phyloP scores from a whole-genome alignment of 768 basidiomycete species.

The Baorangia bicolor region DNA sequence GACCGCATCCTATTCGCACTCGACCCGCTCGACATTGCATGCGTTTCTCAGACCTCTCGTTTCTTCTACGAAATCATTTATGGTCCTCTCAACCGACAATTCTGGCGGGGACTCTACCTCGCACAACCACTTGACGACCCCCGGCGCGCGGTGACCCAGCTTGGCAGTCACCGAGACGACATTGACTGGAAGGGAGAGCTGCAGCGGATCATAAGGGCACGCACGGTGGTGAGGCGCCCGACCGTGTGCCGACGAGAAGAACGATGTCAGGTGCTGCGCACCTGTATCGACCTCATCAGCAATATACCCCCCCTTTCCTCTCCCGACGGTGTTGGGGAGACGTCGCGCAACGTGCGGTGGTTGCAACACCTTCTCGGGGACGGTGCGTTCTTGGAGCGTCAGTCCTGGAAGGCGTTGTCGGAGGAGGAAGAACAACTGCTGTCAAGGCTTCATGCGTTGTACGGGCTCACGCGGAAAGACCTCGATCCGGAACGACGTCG shows the following conservation, averaged over 20 bases:
- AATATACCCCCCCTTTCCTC: slow-evolving; percentile 39
- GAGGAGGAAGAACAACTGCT: slow-evolving; percentile 46
- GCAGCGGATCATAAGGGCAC: slow-evolving; percentile 54
- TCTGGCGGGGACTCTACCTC: slow-evolving; percentile 72
- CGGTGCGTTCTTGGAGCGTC: slow-evolving; percentile 45
- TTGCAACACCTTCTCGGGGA: slow-evolving; percentile 42
- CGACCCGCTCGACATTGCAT: slow-evolving; percentile 61
- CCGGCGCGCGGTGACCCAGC: slow-evolving; percentile 42
- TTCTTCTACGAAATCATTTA: slow-evolving; percentile 47
- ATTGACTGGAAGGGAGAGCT: slow-evolving; percentile 56
- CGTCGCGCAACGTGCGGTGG: slow-evolving; percentile 56
- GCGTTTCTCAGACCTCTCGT: slow-evolving; percentile 50
- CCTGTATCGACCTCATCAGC: slow-evolving; percentile 50
- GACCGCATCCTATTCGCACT: slow-evolving; percentile 55
- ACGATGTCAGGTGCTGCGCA: slow-evolving; percentile 41
- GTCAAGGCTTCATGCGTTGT: slow-evolving; percentile 53
- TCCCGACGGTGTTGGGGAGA: slow-evolving; percentile 22
- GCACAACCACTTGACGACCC: slow-evolving; percentile 64
- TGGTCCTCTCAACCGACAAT: slow-evolving; percentile 36
- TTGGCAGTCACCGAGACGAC: slow-evolving; percentile 23
- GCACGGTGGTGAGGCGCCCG: slow-evolving; percentile 42
- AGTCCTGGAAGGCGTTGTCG: slow-evolving; percentile 19
- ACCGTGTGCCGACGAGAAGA: slow-evolving; percentile 43
- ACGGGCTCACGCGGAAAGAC: slow-evolving; percentile 53
- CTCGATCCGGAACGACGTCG: slow-evolving; percentile 31